Evolutionary conservation across 2,329 filamentous ascomycete genomes (phyloP).

Genomic region (Apiospora phragmitis): DNA sequence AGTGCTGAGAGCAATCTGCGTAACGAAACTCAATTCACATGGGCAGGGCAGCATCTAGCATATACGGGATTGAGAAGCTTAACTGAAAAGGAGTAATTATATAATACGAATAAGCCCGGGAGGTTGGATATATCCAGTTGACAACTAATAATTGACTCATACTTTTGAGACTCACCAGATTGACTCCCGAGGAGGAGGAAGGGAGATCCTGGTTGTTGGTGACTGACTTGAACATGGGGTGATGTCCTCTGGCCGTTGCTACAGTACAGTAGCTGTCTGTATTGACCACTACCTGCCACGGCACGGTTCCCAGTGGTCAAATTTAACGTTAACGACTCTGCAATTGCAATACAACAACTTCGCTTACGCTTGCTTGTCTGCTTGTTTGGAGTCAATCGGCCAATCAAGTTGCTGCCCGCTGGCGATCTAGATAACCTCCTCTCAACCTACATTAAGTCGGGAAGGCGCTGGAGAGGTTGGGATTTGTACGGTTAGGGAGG

Average conservation of each 20-base stretch:
- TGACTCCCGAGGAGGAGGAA: too few relatives aligned
- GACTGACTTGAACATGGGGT: background rate
- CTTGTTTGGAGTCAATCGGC: background rate
- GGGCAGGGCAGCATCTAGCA: background rate
- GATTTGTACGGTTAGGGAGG: background rate
- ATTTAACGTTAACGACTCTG: background rate
- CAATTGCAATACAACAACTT: background rate
- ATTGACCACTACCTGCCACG: too few relatives aligned
- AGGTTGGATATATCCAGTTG: background rate
- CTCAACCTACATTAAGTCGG: too few relatives aligned
- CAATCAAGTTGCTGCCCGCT: background rate
- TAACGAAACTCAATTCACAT: background rate
- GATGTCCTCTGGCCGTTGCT: background rate
- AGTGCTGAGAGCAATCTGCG: background rate
- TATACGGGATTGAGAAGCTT: background rate
- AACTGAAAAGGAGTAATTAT: background rate
- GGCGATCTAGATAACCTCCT: background rate
- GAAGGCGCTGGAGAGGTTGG: background rate
- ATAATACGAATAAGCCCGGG: background rate
- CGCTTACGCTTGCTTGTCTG: background rate
- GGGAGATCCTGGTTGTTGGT: background rate
- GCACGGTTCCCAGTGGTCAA: background rate
- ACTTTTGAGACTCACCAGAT: background rate
- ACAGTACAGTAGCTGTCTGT: too few relatives aligned
- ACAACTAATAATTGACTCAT: background rate